Evolutionary conservation across 768 basidiomycete genomes (phyloP), one percentile per base, ranked within the genome.

Genomic region (Lepiota subincarnata): DNA sequence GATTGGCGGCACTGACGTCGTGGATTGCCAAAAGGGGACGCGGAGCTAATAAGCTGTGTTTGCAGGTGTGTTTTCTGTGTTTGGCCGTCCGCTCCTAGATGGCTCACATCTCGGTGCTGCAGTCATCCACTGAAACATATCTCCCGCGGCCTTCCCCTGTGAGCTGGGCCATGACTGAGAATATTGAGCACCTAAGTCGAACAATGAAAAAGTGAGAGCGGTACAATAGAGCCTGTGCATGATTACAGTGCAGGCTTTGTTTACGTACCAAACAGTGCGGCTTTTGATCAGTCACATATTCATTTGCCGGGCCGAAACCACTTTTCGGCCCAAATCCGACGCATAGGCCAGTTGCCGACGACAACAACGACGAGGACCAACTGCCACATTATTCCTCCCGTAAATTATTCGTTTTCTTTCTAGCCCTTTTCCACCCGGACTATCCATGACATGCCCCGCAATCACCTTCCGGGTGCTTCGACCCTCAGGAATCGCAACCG

Each of bases 381-480:
- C 60, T 55, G 66, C 64, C 62, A 56, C 62, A 62, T 61, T 58
- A 59, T 60, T 62, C 64, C 65, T 56, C 62, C 57, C 57, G 61
- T 69, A 67, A 71, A 66, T 70, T 70, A 71, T 74, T 73, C 68
- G 57, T 53, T 57, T 58, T 56, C 58, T 62, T 55, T 55, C 58
- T 57, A 55, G 58, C 66, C 63, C 68, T 64, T 59, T 61, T 61
- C 62, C 59, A 61, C 62, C 64, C 67, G 66, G 63, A 68, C 76
- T 63, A 70, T 85, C 84, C 85, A 89, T 89, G 86, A 86, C 69
- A 90, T 90, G 88, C 87, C 87, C 80, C 87, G 87, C 66, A 85
- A 83, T 71, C 84, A 82, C 64, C 82, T 82, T 72, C 71, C 85
- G 74, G 84, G 82, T 71, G 81, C 86, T 62, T 85, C 88, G 56